Evolutionary conservation across 192 early-diverging fungal genomes (phyloP).

Genomic region (Geranomyces variabilis): DNA sequence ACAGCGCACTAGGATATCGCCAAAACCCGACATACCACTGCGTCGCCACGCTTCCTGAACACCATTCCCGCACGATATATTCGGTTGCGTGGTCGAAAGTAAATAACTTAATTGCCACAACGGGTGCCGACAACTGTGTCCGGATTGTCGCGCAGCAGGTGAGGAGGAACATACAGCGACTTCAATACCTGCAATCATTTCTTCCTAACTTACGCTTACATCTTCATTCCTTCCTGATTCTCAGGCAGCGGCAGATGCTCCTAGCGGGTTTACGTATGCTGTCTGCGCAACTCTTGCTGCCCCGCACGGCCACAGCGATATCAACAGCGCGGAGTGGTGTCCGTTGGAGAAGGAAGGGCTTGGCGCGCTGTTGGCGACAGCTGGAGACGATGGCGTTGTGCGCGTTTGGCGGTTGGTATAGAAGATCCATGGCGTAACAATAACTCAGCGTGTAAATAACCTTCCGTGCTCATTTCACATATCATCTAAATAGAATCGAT

Average conservation of each 20-base stretch:
- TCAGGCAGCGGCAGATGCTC: too few relatives aligned
- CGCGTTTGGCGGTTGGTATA: slow-evolving; percentile 74
- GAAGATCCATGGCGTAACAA: too few relatives aligned
- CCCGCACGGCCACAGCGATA: slow-evolving; percentile 87
- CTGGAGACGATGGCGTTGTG: slow-evolving; percentile 89
- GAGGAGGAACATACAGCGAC: neutral
- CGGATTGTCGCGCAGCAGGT: slow-evolving; percentile 59
- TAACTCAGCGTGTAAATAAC: too few relatives aligned
- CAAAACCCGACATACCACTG: slow-evolving; percentile 71
- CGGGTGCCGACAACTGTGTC: slow-evolving; percentile 81
- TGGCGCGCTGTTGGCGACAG: slow-evolving; percentile 75
- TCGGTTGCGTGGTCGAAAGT: slow-evolving; percentile 88
- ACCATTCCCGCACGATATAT: slow-evolving; percentile 88
- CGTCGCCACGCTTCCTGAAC: slow-evolving; percentile 64
- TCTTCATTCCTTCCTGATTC: neutral
- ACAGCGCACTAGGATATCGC: slow-evolving; percentile 52
- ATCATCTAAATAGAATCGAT: too few relatives aligned
- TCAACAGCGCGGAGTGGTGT: slow-evolving; percentile 89
- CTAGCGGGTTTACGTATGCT: slow-evolving; percentile 15
- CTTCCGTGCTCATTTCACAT: too few relatives aligned
- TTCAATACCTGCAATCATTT: slow-evolving; percentile 31
- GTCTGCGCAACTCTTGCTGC: slow-evolving; percentile 8
- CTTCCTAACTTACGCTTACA: neutral
- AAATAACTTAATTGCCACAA: slow-evolving; percentile 75
- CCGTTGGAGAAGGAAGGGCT: slow-evolving; percentile 55